phyloP scores from a whole-genome alignment of 2,329 filamentous ascomycete genomes.

The Thielaviopsis euricoi region DNA sequence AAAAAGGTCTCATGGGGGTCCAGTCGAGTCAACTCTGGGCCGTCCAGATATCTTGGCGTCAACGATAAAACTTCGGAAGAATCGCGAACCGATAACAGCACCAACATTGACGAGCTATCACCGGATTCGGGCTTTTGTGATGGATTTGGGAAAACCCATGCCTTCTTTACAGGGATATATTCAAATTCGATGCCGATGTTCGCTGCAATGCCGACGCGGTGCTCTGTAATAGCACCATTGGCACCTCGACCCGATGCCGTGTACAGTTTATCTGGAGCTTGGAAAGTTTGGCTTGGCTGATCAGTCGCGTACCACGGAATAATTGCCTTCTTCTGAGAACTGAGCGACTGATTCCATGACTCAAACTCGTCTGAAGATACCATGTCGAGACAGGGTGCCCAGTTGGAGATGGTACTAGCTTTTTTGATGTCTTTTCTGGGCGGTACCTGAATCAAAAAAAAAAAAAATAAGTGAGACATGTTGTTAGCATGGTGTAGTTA shows the following conservation, averaged over 20 bases:
- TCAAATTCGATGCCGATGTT: slow-evolving; percentile 44
- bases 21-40: background rate
- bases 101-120: slow-evolving; percentile 14
- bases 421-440: slow-evolving; percentile 33
- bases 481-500: background rate
- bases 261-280: slow-evolving; percentile 41
- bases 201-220: slow-evolving; percentile 54
- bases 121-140: slow-evolving; percentile 10
- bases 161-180: slow-evolving; percentile 31
- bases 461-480: slow-evolving; percentile 5
- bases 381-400: slow-evolving; percentile 42
- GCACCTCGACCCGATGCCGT: slow-evolving; percentile 47
- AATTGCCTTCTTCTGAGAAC: slow-evolving; percentile 12
- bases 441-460: slow-evolving; percentile 28
- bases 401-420: slow-evolving; percentile 39
- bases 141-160: slow-evolving; percentile 31
- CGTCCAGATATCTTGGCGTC: slow-evolving; percentile 16
- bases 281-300: background rate
- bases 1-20: slow-evolving; percentile 24
- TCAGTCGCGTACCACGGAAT: slow-evolving; percentile 18
- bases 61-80: slow-evolving; percentile 32
- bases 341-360: slow-evolving; percentile 18
- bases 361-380: slow-evolving; percentile 27
- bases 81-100: slow-evolving; percentile 34
- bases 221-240: slow-evolving; percentile 48